Evolutionary conservation across 495 filamentous ascomycete genomes (phyloP), one percentile per base, ranked within the genome.

Genomic region (Talaromyces stipitatus): DNA sequence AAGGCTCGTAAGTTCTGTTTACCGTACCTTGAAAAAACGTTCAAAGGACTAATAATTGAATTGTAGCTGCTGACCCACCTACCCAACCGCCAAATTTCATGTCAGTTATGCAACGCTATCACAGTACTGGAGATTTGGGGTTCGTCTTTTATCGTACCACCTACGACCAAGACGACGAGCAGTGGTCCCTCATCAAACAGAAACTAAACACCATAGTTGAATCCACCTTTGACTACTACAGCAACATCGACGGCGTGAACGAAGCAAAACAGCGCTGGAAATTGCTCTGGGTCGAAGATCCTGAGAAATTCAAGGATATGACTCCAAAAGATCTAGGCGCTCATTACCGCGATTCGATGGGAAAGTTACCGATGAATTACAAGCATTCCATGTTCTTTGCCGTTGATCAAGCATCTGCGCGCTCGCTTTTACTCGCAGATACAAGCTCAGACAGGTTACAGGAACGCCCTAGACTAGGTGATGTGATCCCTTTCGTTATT

Each of bases 331-430:
- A 16, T 7, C 5, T 54, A 12, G 52, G 30, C 2, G 30, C 11
- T 16, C 28, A 54, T 16, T 54, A 54, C n/a, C 52, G 52, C 38
- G 33, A 18, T 0, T 16, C 30, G 2, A n/a, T 54, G 18, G 52
- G 41, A 6, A 54, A 12, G 4, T 38, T 54, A 6, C 52, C 52
- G 14, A n/a, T 3, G 2, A 54, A 54, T 38, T 54, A 54, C 24
- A 29, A 54, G 29, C 52, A 54, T 26, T 54, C 29, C 14, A 54
- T 54, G 30, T 24, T 32, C n/a, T 54, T 54, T 28, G 32, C 52
- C 0, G 32, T 54, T 43, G 52, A 54, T 7, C 28, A 54, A 6
- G 52, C 52, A 1, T 54, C 52, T 24, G 52, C 52, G 22, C 52
- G 30, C 5, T 54, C 52, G 22, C 26, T 54, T 16, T 14, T 54